phyloP scores from a whole-genome alignment of 805 yeast genomes.

The Millerago galiae region DNA sequence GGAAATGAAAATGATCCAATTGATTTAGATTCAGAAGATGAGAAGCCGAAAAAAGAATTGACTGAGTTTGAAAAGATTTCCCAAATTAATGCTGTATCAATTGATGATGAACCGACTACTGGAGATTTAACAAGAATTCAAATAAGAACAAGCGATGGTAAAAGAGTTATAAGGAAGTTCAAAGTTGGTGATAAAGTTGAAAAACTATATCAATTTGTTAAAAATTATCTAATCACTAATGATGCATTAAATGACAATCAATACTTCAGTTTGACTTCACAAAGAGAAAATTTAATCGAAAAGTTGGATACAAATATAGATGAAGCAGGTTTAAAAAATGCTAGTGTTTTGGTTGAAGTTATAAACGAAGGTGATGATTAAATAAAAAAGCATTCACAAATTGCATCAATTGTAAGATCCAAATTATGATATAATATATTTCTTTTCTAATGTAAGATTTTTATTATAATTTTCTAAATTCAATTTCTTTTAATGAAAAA shows the following conservation, averaged over 20 bases:
- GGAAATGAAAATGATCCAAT: slow-evolving; percentile 18
- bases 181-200: slow-evolving; percentile 49
- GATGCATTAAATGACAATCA: slow-evolving; percentile 20
- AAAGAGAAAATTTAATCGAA: slow-evolving; percentile 48
- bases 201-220: slow-evolving; percentile 58
- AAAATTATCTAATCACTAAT: slow-evolving; percentile 38
- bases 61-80: slow-evolving; percentile 38
- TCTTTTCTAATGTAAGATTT: too few species aligned
- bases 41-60: slow-evolving; percentile 15
- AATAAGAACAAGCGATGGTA: slow-evolving; percentile 84
- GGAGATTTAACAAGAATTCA: slow-evolving; percentile 56
- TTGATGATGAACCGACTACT: slow-evolving; percentile 56
- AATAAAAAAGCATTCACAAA: too few species aligned
- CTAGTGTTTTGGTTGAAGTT: slow-evolving; percentile 39
- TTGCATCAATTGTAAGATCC: too few species aligned
- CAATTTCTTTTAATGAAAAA: too few species aligned
- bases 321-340: slow-evolving; percentile 76
- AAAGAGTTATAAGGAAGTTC: slow-evolving; percentile 69
- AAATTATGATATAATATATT: too few species aligned
- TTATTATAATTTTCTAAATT: too few species aligned
- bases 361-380: slow-evolving; percentile 6
- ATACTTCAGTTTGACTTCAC: slow-evolving; percentile 37
- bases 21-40: slow-evolving; percentile 20
- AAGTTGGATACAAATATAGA: slow-evolving; percentile 52
- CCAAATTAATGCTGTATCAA: slow-evolving; percentile 41